Percentiles rank a stretch among this genome's conserved stretches.
phyloP scores from a whole-genome alignment of 2,329 filamentous ascomycete genomes.

The Cercospora berteroae region DNA sequence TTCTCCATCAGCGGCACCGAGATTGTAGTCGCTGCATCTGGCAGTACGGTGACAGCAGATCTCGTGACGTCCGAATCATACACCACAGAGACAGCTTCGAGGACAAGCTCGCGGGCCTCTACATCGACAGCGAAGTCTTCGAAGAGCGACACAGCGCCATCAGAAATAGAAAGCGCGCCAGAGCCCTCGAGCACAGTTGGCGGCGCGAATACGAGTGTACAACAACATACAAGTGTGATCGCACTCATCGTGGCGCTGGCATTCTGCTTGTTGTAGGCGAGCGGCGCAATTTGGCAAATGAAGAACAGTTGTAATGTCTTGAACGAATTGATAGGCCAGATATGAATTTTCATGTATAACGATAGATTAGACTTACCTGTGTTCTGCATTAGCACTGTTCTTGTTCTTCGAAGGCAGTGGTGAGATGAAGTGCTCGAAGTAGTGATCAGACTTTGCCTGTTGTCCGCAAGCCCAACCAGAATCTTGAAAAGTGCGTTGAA shows the following conservation, averaged over 20 bases:
- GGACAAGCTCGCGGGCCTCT: neutral
- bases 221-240: neutral
- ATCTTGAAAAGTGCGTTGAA: constrained; percentile 34
- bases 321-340: neutral
- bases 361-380: neutral
- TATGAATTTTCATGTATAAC: neutral
- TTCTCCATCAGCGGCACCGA: constrained; percentile 15
- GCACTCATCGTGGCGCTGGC: neutral
- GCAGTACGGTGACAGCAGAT: neutral
- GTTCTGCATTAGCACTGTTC: neutral
- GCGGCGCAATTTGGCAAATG: neutral
- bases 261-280: neutral
- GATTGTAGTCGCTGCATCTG: constrained; percentile 8
- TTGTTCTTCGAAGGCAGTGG: neutral
- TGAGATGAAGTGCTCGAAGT: neutral
- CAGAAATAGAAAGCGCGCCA: neutral
- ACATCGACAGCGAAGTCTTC: neutral
- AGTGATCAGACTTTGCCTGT: constrained; percentile 49
- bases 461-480: constrained; percentile 54
- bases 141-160: neutral
- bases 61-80: neutral
- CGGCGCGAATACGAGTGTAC: neutral
- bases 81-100: neutral
- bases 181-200: neutral
- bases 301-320: neutral